A percentile compares a stretch with the other conserved stretches of the same genome.
Conservation (phyloP, 495 filamentous ascomycete species). For the Penicillium soppii region DNA sequence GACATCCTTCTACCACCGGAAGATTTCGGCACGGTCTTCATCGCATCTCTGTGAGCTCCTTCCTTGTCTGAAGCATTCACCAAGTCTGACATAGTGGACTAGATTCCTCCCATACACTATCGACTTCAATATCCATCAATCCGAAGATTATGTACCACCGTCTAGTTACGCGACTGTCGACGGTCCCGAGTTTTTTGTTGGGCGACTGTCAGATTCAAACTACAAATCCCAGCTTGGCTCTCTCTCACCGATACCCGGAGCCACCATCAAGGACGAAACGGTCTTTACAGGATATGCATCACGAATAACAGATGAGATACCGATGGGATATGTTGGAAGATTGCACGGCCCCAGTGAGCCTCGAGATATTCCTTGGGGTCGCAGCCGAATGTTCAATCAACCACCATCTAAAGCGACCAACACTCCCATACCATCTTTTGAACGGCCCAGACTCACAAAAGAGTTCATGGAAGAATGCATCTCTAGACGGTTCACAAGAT, state of each 20-base stretch:
- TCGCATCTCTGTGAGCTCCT: slow-evolving; percentile 32
- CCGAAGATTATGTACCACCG: slow-evolving; percentile 18
- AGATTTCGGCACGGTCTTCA: slow-evolving; percentile 33
- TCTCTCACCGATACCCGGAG: slow-evolving; percentile 57
- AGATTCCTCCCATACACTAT: slow-evolving; percentile 44
- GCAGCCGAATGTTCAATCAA: slow-evolving; percentile 61
- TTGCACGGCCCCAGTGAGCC: slow-evolving; percentile 57
- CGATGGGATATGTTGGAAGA: slow-evolving; percentile 26
- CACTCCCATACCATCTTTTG: slow-evolving; percentile 63
- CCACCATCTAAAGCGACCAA: slow-evolving; percentile 67
- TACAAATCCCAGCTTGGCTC: slow-evolving; percentile 26
- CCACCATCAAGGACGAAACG: slow-evolving; percentile 55
- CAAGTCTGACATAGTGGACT: slow-evolving; percentile 3
- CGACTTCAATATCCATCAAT: slow-evolving; percentile 29
- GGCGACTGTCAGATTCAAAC: slow-evolving; percentile 23
- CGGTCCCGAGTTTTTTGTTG: slow-evolving; percentile 38
- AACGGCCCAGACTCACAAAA: slow-evolving; percentile 50
- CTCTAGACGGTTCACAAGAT: slow-evolving; percentile 9
- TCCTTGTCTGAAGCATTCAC: not conserved
- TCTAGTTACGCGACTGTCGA: slow-evolving; percentile 27
- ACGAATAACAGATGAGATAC: slow-evolving; percentile 27
- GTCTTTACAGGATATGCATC: slow-evolving; percentile 56
- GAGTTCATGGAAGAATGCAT: slow-evolving; percentile 2
- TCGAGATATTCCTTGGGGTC: slow-evolving; percentile 65
- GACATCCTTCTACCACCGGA: too few relatives aligned